Base-by-base conservation (phyloP, 495 filamentous ascomycete genomes). In the Podospora fimiseda region DNA sequence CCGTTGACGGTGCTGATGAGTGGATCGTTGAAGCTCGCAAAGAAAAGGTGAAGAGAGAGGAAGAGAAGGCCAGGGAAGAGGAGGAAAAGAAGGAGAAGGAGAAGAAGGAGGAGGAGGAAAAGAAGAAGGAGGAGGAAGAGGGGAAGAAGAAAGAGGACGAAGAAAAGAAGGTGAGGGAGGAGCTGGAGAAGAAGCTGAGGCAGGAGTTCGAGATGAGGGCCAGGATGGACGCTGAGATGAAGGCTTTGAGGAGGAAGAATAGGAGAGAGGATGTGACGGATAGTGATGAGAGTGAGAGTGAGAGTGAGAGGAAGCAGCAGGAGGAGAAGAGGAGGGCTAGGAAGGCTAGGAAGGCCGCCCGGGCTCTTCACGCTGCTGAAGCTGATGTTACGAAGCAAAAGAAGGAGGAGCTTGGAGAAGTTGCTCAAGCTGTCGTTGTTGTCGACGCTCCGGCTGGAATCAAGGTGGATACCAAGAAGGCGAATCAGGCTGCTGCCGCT, bases 21-120 rank as follows among this genome's bases (percentile, higher is more conserved):
- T 90, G 85, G 80, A 75, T 86, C 6, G 65, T 78, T 52, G 67
- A 68, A 9, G 71, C 77, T 18, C 72, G 75, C 50, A 79, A 78
- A 64, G 79, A 82, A 56, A 82, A 80, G 58, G 73, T 73, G 56
- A 71, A 82, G 63, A 80, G 81, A 56, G 66, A 68, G 57, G 60
- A 59, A 37, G 62, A 60, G 47, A 60, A 72, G 53, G 63, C 65
- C 20, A 48, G 64, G 19, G 64, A 65, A 43, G 59, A 71, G 37
- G 56, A 72, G 53, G 38, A 66, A 33, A 23, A 64, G 37, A 45
- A 63, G 48, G 44, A 65, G 49, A 53, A 67, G 47, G 50, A 60
- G 40, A 45, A 65, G 41, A 48, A 64, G 51, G 50, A 62, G 47
- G 47, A 59, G 37, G 33, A 59, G 44, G 36, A 67, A 48, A 51